Evolutionary conservation across 2,329 filamentous ascomycete species (phyloP).

Genomic region (Fusarium clavum): DNA sequence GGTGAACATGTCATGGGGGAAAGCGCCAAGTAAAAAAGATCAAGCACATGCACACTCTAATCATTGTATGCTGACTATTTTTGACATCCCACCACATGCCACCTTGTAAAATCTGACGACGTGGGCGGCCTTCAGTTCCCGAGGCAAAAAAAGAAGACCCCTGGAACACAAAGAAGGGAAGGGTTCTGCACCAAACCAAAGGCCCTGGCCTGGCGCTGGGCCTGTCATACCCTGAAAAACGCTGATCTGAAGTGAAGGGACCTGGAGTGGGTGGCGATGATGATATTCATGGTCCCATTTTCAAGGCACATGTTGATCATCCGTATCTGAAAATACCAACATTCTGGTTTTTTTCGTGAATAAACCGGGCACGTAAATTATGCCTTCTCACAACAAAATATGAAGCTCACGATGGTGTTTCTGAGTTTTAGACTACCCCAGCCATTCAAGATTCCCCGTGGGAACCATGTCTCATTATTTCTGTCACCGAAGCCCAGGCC

Average conservation of each 20-base stretch:
- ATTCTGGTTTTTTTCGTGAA: background rate
- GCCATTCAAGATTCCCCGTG: conserved; percentile 19
- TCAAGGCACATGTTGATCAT: conserved; percentile 11
- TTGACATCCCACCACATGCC: conserved; percentile 30
- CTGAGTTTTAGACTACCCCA: conserved; percentile 4
- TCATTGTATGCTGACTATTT: background rate
- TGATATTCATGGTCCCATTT: conserved; percentile 32
- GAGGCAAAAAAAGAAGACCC: conserved; percentile 31
- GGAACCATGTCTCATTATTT: conserved; percentile 34
- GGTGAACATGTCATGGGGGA: background rate
- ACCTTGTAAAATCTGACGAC: conserved; percentile 14
- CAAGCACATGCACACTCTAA: background rate
- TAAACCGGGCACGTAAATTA: background rate
- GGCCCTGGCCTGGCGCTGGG: background rate
- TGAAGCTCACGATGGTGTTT: conserved; percentile 29
- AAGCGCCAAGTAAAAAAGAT: conserved; percentile 8
- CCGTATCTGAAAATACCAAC: conserved; percentile 6
- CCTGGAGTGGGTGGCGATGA: conserved; percentile 29
- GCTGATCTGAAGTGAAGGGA: conserved; percentile 22
- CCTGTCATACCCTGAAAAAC: conserved; percentile 34
- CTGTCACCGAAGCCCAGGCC: conserved; percentile 27
- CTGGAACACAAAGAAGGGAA: conserved; percentile 34
- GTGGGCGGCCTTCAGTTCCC: conserved; percentile 28
- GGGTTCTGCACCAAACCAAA: conserved; percentile 13
- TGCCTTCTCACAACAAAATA: background rate